Evolutionary conservation across 805 yeast genomes (phyloP).

Genomic region (Wickerhamiella nectarea): DNA sequence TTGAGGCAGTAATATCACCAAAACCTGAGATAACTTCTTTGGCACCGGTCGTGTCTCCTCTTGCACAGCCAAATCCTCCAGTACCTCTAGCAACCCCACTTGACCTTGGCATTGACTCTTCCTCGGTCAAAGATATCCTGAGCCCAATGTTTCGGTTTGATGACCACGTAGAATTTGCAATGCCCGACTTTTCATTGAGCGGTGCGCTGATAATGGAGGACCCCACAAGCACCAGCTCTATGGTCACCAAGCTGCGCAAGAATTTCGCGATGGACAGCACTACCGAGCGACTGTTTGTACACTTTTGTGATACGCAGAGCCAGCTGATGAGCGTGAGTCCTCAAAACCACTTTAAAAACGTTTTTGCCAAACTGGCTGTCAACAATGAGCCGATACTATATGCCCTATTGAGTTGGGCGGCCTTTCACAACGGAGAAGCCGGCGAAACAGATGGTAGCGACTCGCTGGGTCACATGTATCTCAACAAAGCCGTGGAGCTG

Average conservation of each 20-base stretch:
- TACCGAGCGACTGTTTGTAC: slow-evolving; percentile 35
- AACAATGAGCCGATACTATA: slow-evolving; percentile 36
- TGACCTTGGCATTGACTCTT: not conserved
- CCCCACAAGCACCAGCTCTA: not conserved
- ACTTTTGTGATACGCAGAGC: slow-evolving; percentile 37
- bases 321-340: slow-evolving; percentile 38
- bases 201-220: slow-evolving; percentile 1
- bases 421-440: slow-evolving; percentile 24
- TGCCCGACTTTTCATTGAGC: slow-evolving; percentile 4
- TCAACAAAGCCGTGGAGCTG: slow-evolving; percentile 19
- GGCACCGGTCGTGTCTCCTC: too few species aligned
- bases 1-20: not conserved
- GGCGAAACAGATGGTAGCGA: slow-evolving; percentile 20
- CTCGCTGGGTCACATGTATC: slow-evolving; percentile 20
- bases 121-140: not conserved
- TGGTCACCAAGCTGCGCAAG: slow-evolving; percentile 1
- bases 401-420: slow-evolving; percentile 47
- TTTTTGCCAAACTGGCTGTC: slow-evolving; percentile 41
- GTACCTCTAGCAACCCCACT: not conserved
- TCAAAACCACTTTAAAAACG: slow-evolving; percentile 38
- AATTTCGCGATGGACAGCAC: slow-evolving; percentile 29
- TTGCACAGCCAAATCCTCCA: too few species aligned
- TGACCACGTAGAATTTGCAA: not conserved
- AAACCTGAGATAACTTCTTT: too few species aligned
- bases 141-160: slow-evolving; percentile 4